Base-by-base conservation (phyloP, 331 rosid species). In the Saraca asoca region DNA sequence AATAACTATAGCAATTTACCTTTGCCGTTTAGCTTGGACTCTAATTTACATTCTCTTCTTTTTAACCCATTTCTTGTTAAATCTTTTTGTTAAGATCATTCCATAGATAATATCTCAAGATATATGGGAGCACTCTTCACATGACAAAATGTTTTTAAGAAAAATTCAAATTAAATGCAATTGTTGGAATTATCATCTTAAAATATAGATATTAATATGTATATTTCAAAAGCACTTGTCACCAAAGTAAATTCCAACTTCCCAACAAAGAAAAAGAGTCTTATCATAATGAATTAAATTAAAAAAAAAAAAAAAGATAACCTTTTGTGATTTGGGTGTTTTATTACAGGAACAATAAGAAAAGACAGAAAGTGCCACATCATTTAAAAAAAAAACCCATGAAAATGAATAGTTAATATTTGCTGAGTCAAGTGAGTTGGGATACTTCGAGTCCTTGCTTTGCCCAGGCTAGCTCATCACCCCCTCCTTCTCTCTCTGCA, bases 291-390 rank as follows among this genome's bases (percentile, higher is more conserved):
- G 31, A 24, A 24, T 24, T 24, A 24, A 24, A 24, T 24, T 24
- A 24, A 24, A 24, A 1, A 24, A 24, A 24, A 24, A 1, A 24
- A 24, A 24, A 24, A 24, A 24, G 31, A 49, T 73, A 24, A 66
- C 69, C 78, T 80, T 87, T 78, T 75, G 60, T 73, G 74, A 75
- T 83, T 89, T 85, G 85, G 94, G 86, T 83, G 82, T 84, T 85
- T 85, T 82, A 74, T 79, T 68, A 77, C 82, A 72, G 60, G 61
- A 66, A 61, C 72, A 62, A 76, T 24, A 75, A 55, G 70, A 67
- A 64, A 81, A 71, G 82, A 68, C 77, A 75, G 70, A 80, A 80
- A 85, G 85, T 78, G 78, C 69, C 64, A 69, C 59, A 51, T 51
- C 46, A 70, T n/a, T 31, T 59, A 14, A 44, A 34, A 15, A 7